Base-by-base conservation (phyloP, 768 basidiomycete species). In the Leccinellum luteum region DNA sequence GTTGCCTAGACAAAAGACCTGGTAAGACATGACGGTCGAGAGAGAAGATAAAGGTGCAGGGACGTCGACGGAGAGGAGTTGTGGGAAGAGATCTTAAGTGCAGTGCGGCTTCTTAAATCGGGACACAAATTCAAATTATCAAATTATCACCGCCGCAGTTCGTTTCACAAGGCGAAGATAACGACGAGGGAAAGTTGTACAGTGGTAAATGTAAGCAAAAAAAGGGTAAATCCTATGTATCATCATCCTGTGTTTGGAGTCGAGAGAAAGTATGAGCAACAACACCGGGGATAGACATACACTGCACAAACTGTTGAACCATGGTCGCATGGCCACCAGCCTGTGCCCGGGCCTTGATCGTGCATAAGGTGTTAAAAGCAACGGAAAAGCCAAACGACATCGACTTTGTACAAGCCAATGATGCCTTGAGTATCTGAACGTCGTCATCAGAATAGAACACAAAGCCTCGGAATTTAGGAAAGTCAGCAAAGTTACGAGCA, bases 1-100 rank as follows among this genome's bases (percentile, higher is more conserved):
- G 76, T 98, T 98, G 44, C 96, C 96, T 76, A 98, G 77, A 78
- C 87, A 92, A 76, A 98, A 93, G 48, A 98, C 76, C 45, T 80
- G 71, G 77, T 85, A 88, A 23, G 79, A 73, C 49, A 85, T 71
- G 79, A 81, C 79, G 60, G 47, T 65, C 13, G 50, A 51, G 43
- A 19, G 56, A 30, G 51, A 25, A 52, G 32, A 21, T 12, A 19
- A 51, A 52, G n/a, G 47, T 49, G 54, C 49, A 54, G 54, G 53
- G 48, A 56, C 49, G 66, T 66, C 30, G 56, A 54, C 43, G 59
- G 62, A 56, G 58, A 58, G 34, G 58, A 58, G 34, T 6, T 44
- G 51, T 15, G 57, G 49, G 56, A 55, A 54, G 59, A 51, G 54
- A 54, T 3, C 41, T 15, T 31, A 9, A 27, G 14, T 12, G 19